Base-by-base conservation (phyloP, 331 rosid genomes). In the Stylosanthes scabra region DNA sequence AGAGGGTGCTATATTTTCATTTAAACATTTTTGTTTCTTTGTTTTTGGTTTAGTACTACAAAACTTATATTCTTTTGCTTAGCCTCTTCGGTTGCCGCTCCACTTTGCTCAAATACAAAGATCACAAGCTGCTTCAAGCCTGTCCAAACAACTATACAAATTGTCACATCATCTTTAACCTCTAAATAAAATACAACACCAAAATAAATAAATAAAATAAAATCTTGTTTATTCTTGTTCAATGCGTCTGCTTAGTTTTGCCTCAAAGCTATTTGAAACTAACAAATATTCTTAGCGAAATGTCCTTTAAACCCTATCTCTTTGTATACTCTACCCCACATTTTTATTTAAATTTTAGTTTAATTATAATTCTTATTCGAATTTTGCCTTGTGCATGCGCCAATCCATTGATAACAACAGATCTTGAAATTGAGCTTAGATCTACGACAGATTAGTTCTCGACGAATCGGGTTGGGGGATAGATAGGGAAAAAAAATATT, bases 91-190 rank as follows among this genome's bases (percentile, higher is more conserved):
- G 68, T 68, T 77, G 58, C 72, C 65, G 41, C 71, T 55, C 75
- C 66, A 72, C 49, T n/a, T 10, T 57, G 29, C 58, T 47, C 63
- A 29, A 41, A 39, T 67, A 50, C 74, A 75, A 79, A 66, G n/a
- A 31, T 52, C 68, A 11, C 31, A 63, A 52, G 70, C 44, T 80
- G 74, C 69, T 63, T 51, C 67, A 63, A 74, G 72, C 72, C 80
- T 75, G 84, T 81, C 78, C 78, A 75, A 70, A 63, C 74, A 55
- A 40, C 77, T 46, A 56, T 59, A 71, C 47, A 58, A 58, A 64
- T 51, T 64, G 3, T 75, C 51, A 14, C 65, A 15, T n/a, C 65
- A 15, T 2, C 70, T 57, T 15, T n/a, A n/a, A 13, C 13, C 60
- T 42, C 16, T 10, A 31, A 41, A 8, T 10, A 31, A 41, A 8